A percentile compares a stretch with the other conserved stretches of the same genome.
Conservation (phyloP, 805 yeast genomes). For the Metschnikowia corniflorae region DNA sequence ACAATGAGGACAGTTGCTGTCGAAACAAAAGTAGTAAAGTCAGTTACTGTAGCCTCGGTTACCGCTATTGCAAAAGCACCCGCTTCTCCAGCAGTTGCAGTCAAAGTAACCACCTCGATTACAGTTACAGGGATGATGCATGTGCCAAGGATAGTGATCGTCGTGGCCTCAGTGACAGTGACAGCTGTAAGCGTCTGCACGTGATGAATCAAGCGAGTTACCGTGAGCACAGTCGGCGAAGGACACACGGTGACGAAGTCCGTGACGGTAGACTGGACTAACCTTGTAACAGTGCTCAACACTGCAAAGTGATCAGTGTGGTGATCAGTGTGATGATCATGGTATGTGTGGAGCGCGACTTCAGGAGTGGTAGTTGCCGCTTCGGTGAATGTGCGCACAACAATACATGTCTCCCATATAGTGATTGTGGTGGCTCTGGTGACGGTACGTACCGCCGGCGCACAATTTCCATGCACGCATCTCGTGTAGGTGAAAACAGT, state of each 20-base stretch:
- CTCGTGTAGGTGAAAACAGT: conserved; percentile 34
- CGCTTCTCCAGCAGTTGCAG: conserved; percentile 1
- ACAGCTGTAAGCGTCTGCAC: conserved; percentile 24
- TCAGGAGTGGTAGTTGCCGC: background rate
- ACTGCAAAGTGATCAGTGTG: conserved; percentile 1
- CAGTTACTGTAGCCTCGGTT: conserved; percentile 29
- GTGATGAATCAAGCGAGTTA: conserved; percentile 29
- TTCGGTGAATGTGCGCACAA: conserved; percentile 17
- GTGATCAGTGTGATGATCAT: too few relatives aligned
- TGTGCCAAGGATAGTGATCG: conserved; percentile 32
- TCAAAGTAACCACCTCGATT: conserved; percentile 4
- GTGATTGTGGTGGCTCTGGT: conserved; percentile 30
- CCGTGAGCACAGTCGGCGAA: conserved; percentile 28
- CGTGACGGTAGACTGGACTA: conserved; percentile 28
- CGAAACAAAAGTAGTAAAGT: conserved; percentile 38
- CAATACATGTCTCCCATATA: conserved; percentile 29
- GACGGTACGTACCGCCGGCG: conserved; percentile 25
- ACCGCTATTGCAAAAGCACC: conserved; percentile 20
- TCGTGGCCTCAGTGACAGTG: conserved; percentile 30
- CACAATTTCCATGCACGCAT: conserved; percentile 27
- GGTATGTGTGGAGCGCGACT: background rate
- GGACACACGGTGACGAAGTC: conserved; percentile 40
- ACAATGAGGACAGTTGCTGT: conserved; percentile 30
- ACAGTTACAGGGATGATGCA: conserved; percentile 23
- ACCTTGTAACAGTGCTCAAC: conserved; percentile 21